Conservation (phyloP, 495 filamentous ascomycete genomes). For the Tuber magnatum region DNA sequence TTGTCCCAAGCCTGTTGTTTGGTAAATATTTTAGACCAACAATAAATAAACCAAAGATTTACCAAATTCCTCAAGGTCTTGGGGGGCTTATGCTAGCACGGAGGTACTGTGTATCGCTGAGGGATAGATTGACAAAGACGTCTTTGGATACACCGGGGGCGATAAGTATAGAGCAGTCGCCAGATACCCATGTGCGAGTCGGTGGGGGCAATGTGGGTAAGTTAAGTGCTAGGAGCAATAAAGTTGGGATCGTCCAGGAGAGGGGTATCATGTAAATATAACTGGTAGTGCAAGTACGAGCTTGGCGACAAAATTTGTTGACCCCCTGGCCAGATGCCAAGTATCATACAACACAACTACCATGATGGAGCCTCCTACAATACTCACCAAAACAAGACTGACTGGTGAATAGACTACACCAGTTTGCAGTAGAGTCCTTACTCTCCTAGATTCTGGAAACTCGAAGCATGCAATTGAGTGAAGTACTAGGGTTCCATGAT, state of each 20-base stretch:
- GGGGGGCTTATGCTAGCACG: too few species aligned
- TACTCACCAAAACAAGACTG: neutral
- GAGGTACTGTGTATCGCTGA: neutral
- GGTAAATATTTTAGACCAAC: too few species aligned
- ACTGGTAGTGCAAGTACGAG: neutral
- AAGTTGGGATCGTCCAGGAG: neutral
- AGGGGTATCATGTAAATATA: neutral
- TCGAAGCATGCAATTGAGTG: neutral
- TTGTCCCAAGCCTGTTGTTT: too few species aligned
- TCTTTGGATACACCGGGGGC: neutral
- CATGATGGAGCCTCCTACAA: neutral
- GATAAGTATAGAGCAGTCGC: neutral
- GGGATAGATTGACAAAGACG: neutral
- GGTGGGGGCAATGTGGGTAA: too few species aligned
- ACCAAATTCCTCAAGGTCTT: too few species aligned
- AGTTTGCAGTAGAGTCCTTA: neutral
- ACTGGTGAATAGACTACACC: neutral
- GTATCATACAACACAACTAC: neutral
- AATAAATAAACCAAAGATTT: too few species aligned
- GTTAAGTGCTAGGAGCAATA: neutral
- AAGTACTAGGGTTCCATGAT: neutral
- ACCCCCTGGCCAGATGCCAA: neutral
- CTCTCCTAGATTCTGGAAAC: neutral
- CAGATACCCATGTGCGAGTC: neutral
- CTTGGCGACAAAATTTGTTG: neutral